A percentile compares a stretch with the other conserved stretches of the same genome.
phyloP scores from a whole-genome alignment of 2,329 filamentous ascomycete genomes.

The Diaporthe sp. region DNA sequence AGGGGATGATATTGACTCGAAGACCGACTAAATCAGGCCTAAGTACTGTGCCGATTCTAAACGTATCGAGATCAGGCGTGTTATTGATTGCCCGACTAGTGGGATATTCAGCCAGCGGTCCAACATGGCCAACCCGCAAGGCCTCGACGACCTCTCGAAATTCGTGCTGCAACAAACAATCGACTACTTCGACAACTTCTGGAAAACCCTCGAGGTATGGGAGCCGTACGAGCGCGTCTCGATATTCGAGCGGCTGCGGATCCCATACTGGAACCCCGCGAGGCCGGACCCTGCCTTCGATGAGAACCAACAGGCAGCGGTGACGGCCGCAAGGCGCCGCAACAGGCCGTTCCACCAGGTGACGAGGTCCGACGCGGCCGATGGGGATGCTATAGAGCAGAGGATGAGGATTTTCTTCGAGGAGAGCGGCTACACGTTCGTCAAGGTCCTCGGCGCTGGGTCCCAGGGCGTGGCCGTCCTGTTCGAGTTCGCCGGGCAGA shows the following conservation, averaged over 20 bases:
- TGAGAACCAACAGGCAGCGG: not conserved
- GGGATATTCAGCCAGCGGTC: not conserved
- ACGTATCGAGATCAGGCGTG: not conserved
- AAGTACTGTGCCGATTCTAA: no score
- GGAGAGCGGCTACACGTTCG: not conserved
- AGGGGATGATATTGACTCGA: not conserved
- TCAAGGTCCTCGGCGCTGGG: constrained; percentile 20
- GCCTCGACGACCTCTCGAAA: not conserved
- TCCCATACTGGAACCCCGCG: constrained; percentile 1
- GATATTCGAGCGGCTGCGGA: not conserved
- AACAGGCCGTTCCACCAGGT: not conserved
- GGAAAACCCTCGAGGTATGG: not conserved
- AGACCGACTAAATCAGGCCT: not conserved
- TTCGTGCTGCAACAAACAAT: constrained; percentile 18
- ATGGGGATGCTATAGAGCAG: not conserved
- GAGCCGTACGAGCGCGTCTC: not conserved
- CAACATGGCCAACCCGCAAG: constrained; percentile 5
- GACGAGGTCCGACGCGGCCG: not conserved
- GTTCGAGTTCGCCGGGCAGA: not conserved
- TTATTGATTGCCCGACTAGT: no score
- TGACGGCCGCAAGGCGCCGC: not conserved
- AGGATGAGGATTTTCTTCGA: not conserved
- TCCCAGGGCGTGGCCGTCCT: constrained; percentile 15
- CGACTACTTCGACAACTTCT: constrained; percentile 22
- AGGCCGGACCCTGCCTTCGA: constrained; percentile 14